A percentile compares a stretch with the other conserved stretches of the same genome.
These are phyloP conservation scores for Pythium coloratum DNA, from an alignment of 352 stramenopile genomes.

Conservation along the genomic window DNA sequence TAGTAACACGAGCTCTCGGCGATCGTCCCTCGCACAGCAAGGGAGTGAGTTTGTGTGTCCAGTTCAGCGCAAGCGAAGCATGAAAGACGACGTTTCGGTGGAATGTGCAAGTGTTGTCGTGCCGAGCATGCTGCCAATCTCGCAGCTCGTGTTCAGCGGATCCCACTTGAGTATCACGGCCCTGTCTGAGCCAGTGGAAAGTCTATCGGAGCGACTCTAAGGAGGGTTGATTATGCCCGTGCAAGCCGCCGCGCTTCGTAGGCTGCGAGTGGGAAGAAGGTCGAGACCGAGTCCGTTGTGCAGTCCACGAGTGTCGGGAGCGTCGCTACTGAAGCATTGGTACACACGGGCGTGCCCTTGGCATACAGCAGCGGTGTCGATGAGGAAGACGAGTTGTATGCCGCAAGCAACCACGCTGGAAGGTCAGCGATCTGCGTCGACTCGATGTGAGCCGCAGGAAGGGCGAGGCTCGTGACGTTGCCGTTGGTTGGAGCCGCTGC, in stretches of 20 bases:
- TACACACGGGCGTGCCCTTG: neutral
- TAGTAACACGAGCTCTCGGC: slow-evolving; percentile 14
- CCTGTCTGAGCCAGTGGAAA: neutral
- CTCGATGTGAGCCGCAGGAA: neutral
- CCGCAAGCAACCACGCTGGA: neutral
- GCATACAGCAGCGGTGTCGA: neutral
- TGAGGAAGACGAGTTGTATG: neutral
- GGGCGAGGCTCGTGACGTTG: neutral
- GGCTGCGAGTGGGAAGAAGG: slow-evolving; percentile 4
- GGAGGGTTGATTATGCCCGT: neutral
- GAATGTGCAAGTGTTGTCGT: neutral
- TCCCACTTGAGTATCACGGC: slow-evolving; percentile 8
- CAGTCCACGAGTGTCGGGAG: neutral
- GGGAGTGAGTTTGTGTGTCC: slow-evolving; percentile 29
- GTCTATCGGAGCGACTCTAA: neutral
- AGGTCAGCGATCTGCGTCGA: neutral
- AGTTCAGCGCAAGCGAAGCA: neutral
- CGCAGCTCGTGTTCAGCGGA: slow-evolving; percentile 40
- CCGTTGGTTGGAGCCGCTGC: neutral
- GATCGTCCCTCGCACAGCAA: neutral
- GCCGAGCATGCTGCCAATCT: slow-evolving; percentile 19
- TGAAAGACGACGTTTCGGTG: neutral
- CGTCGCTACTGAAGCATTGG: neutral
- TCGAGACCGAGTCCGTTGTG: neutral
- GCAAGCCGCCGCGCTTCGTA: slow-evolving; percentile 1